Conservation (phyloP, 2,329 filamentous ascomycete species). For the Orbilia quercus region DNA sequence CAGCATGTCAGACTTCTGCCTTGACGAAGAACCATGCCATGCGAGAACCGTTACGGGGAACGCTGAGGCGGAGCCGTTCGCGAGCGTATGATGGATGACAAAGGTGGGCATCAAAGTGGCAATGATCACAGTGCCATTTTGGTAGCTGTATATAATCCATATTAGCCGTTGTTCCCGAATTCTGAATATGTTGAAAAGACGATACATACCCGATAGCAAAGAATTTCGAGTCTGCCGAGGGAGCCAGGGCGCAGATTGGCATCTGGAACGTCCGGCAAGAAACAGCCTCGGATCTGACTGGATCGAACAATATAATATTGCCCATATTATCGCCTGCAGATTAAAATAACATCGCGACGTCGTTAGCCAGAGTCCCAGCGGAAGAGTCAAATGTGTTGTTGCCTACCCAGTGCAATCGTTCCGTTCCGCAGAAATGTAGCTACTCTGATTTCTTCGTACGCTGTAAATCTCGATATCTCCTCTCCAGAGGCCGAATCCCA, state of each 20-base stretch:
- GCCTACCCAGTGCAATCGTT: slow-evolving; percentile 92
- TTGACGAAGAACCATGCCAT: slow-evolving; percentile 96
- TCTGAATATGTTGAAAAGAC: background rate
- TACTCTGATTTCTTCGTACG: slow-evolving; percentile 84
- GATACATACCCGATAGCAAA: slow-evolving; percentile 90
- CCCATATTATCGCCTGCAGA: slow-evolving; percentile 85
- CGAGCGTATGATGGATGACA: slow-evolving; percentile 91
- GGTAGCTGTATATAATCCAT: slow-evolving; percentile 72
- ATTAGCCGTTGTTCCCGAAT: slow-evolving; percentile 11
- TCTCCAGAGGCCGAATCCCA: slow-evolving; percentile 95
- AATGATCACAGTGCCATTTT: slow-evolving; percentile 92
- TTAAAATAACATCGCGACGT: no score
- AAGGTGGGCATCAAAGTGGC: slow-evolving; percentile 90
- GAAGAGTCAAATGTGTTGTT: slow-evolving; percentile 5
- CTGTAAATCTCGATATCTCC: slow-evolving; percentile 89
- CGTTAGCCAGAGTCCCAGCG: slow-evolving; percentile 50
- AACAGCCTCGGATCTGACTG: slow-evolving; percentile 89
- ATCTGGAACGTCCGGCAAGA: slow-evolving; percentile 93
- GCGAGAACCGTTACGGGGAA: slow-evolving; percentile 87
- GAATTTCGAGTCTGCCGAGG: slow-evolving; percentile 87
- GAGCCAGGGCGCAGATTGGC: slow-evolving; percentile 91
- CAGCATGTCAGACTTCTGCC: slow-evolving; percentile 97
- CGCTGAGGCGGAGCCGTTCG: slow-evolving; percentile 79
- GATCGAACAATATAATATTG: slow-evolving; percentile 93
- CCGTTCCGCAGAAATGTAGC: slow-evolving; percentile 97